A percentile compares a stretch with the other conserved stretches of the same genome.
phyloP scores from a whole-genome alignment of 2,329 filamentous ascomycete species.

The Verticillium tricorpus region DNA sequence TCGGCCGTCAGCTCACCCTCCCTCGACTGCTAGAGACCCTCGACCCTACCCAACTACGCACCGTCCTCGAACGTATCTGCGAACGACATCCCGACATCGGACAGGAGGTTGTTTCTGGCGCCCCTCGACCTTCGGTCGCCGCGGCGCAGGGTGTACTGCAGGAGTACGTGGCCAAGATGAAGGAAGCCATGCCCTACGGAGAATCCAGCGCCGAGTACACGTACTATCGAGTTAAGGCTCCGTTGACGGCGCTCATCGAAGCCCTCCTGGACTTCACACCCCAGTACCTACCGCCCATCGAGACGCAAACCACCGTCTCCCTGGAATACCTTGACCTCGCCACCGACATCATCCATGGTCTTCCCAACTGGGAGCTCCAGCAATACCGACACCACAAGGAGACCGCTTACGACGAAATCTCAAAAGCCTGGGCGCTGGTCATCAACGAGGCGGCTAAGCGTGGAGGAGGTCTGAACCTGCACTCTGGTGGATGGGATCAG shows the following conservation, averaged over 20 bases:
- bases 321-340: constrained; percentile 85
- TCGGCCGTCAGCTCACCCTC: constrained; percentile 50
- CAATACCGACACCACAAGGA: constrained; percentile 91
- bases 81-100: constrained; percentile 83
- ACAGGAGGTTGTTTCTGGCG: constrained; percentile 76
- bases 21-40: constrained; percentile 89
- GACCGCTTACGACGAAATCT: constrained; percentile 93
- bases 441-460: constrained; percentile 88
- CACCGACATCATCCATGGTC: constrained; percentile 81
- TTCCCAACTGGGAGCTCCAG: constrained; percentile 87
- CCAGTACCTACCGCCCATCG: constrained; percentile 89
- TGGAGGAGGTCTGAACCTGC: constrained; percentile 83
- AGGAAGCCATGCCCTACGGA: constrained; percentile 79
- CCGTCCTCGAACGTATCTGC: constrained; percentile 85
- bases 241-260: constrained; percentile 75
- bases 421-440: constrained; percentile 87
- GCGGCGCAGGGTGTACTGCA: constrained; percentile 76
- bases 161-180: constrained; percentile 76
- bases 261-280: constrained; percentile 92
- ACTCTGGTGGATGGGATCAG: constrained; percentile 90
- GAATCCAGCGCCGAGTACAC: constrained; percentile 85
- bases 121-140: constrained; percentile 80
- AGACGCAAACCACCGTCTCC: constrained; percentile 77
- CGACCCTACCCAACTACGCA: constrained; percentile 76
- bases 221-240: constrained; percentile 86